Conservation (phyloP, 208 protist species). For the Trypanosoma scelopori region DNA sequence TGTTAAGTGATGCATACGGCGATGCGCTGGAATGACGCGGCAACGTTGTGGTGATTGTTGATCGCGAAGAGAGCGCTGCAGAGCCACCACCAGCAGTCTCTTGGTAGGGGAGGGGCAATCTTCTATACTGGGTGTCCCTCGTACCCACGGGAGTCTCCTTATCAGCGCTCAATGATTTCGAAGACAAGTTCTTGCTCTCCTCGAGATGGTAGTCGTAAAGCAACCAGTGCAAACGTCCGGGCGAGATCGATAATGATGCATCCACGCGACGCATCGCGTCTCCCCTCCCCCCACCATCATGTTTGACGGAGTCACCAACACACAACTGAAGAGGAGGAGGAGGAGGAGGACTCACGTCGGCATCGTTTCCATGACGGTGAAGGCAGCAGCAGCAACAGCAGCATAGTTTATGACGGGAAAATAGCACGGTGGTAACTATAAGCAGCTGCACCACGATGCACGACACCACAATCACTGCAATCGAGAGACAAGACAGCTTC, state of each 20-base stretch:
- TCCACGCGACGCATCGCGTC: neutral
- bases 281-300: neutral
- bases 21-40: neutral
- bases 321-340: neutral
- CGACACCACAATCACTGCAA: slow-evolving; percentile 13
- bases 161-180: neutral
- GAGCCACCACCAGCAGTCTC: too few species aligned
- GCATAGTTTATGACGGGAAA: neutral
- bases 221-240: too few species aligned
- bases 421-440: slow-evolving; percentile 1
- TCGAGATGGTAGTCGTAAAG: neutral
- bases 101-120: too few species aligned
- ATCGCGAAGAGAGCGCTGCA: neutral
- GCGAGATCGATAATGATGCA: too few species aligned
- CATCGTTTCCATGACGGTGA: neutral
- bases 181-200: neutral
- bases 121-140: too few species aligned
- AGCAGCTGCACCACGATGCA: neutral
- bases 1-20: neutral
- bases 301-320: neutral
- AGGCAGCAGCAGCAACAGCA: neutral
- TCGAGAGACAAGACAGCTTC: neutral
- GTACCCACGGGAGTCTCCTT: too few species aligned
- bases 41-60: neutral
- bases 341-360: neutral